phyloP scores from a whole-genome alignment of 2,329 filamentous ascomycete genomes.

The Gnomoniopsis smithogilvyi region DNA sequence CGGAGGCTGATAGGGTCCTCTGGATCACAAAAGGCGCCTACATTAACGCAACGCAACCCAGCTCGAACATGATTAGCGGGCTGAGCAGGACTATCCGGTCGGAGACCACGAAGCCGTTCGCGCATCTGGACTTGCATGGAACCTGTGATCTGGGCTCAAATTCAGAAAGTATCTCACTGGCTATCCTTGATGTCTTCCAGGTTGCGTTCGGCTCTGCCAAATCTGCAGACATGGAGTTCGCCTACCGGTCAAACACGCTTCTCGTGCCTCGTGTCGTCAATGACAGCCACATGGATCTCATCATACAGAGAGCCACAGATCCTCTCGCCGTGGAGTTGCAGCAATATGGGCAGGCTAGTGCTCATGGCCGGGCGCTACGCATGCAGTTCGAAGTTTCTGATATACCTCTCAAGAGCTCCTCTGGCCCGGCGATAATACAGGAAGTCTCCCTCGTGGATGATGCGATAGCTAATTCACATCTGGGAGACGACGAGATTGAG shows the following conservation, averaged over 20 bases:
- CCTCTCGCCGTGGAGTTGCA: slow-evolving; percentile 33
- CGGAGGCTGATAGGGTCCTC: slow-evolving; percentile 16
- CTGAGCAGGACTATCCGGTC: slow-evolving; percentile 44
- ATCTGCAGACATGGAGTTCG: slow-evolving; percentile 37
- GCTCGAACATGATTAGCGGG: slow-evolving; percentile 41
- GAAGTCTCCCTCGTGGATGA: slow-evolving; percentile 2
- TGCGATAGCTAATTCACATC: neutral
- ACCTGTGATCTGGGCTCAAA: slow-evolving; percentile 14
- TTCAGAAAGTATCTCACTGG: slow-evolving; percentile 22
- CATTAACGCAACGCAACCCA: slow-evolving; percentile 16
- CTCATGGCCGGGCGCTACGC: neutral
- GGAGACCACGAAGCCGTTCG: slow-evolving; percentile 41
- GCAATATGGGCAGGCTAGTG: slow-evolving; percentile 32
- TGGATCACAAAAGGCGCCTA: slow-evolving; percentile 23
- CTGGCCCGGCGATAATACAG: neutral
- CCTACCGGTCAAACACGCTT: slow-evolving; percentile 35
- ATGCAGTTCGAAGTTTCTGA: neutral
- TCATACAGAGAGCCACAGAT: slow-evolving; percentile 41
- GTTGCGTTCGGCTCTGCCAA: slow-evolving; percentile 31
- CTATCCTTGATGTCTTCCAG: slow-evolving; percentile 31
- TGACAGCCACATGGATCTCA: slow-evolving; percentile 38
- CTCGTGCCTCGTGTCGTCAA: slow-evolving; percentile 38
- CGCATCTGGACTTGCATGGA: slow-evolving; percentile 43
- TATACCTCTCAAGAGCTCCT: slow-evolving; percentile 22
- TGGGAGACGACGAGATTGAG: slow-evolving; percentile 27